A percentile compares a stretch with the other conserved stretches of the same genome.
Conservation (phyloP, 148 eudicot genomes). For the Silene uniflora region DNA sequence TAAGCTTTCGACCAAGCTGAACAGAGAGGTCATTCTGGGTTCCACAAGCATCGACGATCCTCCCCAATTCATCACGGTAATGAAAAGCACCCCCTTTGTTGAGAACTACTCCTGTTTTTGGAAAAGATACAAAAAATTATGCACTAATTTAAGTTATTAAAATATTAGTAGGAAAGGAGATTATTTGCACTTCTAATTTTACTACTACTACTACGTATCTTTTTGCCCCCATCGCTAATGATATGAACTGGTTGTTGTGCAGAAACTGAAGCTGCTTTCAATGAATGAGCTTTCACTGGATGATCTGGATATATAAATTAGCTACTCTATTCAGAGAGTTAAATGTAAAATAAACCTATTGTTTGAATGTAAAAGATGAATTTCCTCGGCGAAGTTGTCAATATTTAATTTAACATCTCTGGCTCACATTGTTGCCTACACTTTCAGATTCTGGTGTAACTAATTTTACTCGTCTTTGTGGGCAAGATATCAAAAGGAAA, state of each 20-base stretch:
- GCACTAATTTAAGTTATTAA: not conserved
- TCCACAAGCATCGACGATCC: conserved; percentile 96
- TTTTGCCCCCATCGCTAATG: not conserved
- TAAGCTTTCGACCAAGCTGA: conserved; percentile 68
- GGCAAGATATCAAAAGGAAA: too few species aligned
- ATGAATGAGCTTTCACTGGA: conserved; percentile 68
- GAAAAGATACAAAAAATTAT: too few species aligned
- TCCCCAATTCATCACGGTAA: conserved; percentile 78
- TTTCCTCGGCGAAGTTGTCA: conserved; percentile 5
- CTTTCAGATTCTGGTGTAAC: not conserved
- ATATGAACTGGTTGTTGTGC: conserved; percentile 25
- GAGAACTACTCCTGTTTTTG: not conserved
- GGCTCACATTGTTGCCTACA: not conserved
- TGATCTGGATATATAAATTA: conserved; percentile 56
- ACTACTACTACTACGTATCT: too few species aligned
- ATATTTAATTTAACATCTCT: not conserved
- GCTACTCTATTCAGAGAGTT: not conserved
- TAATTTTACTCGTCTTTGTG: too few species aligned
- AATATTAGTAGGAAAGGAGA: not conserved
- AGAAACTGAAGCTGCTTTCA: conserved; percentile 76
- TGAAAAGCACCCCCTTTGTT: not conserved
- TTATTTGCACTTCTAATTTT: not conserved
- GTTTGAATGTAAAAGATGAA: not conserved
- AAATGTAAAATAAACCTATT: conserved; percentile 6
- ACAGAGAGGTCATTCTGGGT: conserved; percentile 81